Base-by-base conservation (phyloP, 345 rosid species). In the Hirschfeldia incana region DNA sequence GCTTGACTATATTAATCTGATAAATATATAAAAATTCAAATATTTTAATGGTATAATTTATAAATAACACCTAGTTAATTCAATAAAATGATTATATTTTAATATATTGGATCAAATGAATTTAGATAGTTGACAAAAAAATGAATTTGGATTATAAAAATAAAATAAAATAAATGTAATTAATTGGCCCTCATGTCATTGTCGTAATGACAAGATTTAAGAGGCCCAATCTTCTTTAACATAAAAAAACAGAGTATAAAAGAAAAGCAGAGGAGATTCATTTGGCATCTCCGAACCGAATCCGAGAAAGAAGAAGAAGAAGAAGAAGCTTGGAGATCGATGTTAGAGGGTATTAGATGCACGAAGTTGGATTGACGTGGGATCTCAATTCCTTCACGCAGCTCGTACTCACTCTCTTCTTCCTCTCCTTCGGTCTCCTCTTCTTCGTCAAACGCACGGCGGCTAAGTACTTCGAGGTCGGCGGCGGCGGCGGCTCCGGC, bases 391-490 rank as follows among this genome's bases (percentile, higher is more conserved):
- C 87, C 91, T 83, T 88, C 76, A 75, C 92, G 9, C 97, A 87
- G 86, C 77, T 89, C 59, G 57, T 91, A 5, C 69, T 89, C 30
- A 85, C 94, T 17, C 49, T 87, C 0, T 85, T 87, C 61, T 3
- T 90, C 30, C 60, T 92, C 65, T 87, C 84, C 15, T 67, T 86
- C 7, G 97, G 87, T 5, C 75, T 91, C 76, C 83, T 89, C 21
- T 82, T 84, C 84, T 64, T 91, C 60, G 86, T 92, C n/a, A 94
- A 87, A 89, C 88, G 82, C 36, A 86, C 95, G 74, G 98, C 97
- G 58, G 88, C 95, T 11, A 94, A 89, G 85, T 92, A 92, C 87
- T 92, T 92, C 88, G 94, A 91, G 74, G 94, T 89, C 87, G 94
- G 87, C 88, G 88, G 90, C 88, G 37, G 37, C 44, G 49, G 49